Evolutionary conservation across 768 basidiomycete genomes (phyloP).

Genomic region (Dioszegia crocea): DNA sequence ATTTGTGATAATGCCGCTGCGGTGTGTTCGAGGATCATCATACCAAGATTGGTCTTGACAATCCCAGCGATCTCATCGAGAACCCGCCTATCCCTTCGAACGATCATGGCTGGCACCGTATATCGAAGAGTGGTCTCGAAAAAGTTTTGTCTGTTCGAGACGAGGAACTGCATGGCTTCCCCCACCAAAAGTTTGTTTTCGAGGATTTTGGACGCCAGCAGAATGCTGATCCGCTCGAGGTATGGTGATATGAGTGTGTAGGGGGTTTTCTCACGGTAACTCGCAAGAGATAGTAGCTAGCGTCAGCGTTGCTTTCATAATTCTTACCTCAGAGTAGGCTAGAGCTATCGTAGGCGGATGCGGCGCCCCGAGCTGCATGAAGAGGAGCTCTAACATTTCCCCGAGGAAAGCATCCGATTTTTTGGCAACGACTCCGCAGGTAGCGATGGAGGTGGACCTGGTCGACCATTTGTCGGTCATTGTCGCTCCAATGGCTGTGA

Average conservation of each 20-base stretch:
- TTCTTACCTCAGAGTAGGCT: conserved; percentile 39
- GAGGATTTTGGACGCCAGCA: conserved; percentile 25
- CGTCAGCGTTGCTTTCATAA: conserved; percentile 2
- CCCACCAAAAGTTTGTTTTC: conserved; percentile 24
- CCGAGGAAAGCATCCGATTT: conserved; percentile 20
- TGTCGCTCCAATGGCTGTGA: neutral
- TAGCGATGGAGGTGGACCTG: conserved; percentile 24
- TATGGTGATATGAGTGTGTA: conserved; percentile 39
- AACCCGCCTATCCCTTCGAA: conserved; percentile 17
- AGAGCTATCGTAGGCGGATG: conserved; percentile 28
- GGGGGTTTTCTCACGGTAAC: conserved; percentile 32
- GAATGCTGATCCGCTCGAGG: conserved; percentile 35
- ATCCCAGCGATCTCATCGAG: conserved; percentile 28
- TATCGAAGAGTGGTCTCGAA: conserved; percentile 35
- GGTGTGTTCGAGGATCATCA: conserved; percentile 33
- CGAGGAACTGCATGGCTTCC: conserved; percentile 39
- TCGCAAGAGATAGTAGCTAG: conserved; percentile 31
- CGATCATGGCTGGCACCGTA: conserved; percentile 36
- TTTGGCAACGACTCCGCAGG: conserved; percentile 28
- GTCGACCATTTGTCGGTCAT: conserved; percentile 2
- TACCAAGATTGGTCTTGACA: conserved; percentile 25
- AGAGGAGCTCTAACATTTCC: conserved; percentile 25
- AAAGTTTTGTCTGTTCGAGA: conserved; percentile 30
- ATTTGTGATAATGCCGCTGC: conserved; percentile 29
- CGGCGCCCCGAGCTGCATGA: conserved; percentile 30